These are phyloP conservation scores for Hymenoscyphus repandus DNA, from an alignment of 2,329 filamentous ascomycete species.

Conservation along the genomic window DNA sequence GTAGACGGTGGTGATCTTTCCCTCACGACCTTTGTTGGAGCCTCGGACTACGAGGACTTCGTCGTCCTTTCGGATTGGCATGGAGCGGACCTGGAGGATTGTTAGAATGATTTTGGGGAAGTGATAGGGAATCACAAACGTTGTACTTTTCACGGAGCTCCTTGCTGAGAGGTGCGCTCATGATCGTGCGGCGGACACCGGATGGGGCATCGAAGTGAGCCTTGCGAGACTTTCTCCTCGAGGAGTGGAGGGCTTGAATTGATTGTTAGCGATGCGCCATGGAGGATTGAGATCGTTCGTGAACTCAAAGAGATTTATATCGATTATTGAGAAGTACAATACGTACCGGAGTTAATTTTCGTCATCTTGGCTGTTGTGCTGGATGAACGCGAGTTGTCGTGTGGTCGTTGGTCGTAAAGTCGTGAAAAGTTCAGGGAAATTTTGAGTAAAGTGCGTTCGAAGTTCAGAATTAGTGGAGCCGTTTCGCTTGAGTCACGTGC, in stretches of 20 bases:
- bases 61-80: conserved; percentile 97
- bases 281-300: neutral
- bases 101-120: neutral
- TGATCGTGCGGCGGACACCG: conserved; percentile 89
- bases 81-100: conserved; percentile 72
- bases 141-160: conserved; percentile 99
- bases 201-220: conserved; percentile 95
- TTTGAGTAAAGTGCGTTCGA: no score
- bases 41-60: conserved; percentile 91
- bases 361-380: conserved; percentile 52
- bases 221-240: conserved; percentile 98
- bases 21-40: conserved; percentile 94
- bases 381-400: conserved; percentile 22
- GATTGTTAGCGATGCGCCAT: conserved; percentile 12
- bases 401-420: conserved; percentile 18
- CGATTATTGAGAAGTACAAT: neutral
- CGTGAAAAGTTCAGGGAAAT: neutral
- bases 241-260: conserved; percentile 61
- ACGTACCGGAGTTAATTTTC: conserved; percentile 61
- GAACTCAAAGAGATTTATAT: neutral
- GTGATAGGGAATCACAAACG: conserved; percentile 51
- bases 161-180: conserved; percentile 93
- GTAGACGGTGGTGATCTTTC: conserved; percentile 97
- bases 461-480: no score
- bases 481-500: no score